Conservation (phyloP, 768 basidiomycete genomes). For the Psilocybe tampanensis region DNA sequence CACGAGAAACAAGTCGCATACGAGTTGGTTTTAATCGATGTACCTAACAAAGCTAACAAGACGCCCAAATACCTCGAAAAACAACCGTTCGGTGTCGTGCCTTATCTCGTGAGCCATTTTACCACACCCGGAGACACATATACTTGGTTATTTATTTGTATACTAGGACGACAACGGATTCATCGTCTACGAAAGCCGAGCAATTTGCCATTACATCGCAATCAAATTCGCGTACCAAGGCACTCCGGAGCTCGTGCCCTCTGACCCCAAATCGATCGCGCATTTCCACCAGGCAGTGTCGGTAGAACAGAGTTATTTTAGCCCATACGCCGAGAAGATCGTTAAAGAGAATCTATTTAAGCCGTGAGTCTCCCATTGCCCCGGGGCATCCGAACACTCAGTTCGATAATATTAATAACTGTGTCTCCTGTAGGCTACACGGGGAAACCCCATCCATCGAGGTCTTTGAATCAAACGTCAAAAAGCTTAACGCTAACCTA, state of each 20-base stretch:
- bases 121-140: too few relatives aligned
- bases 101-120: conserved; percentile 46
- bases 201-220: conserved; percentile 58
- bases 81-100: conserved; percentile 70
- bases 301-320: conserved; percentile 55
- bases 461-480: conserved; percentile 27
- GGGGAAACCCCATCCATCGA: conserved; percentile 22
- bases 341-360: conserved; percentile 56
- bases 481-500: conserved; percentile 37
- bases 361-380: conserved; percentile 38
- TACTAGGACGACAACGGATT: conserved; percentile 58
- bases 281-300: conserved; percentile 51
- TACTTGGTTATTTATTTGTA: conserved; percentile 23
- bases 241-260: conserved; percentile 51
- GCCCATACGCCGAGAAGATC: conserved; percentile 38
- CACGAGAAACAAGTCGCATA: conserved; percentile 61
- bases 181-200: conserved; percentile 60
- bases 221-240: conserved; percentile 54
- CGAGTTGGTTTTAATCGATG: conserved; percentile 46
- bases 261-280: conserved; percentile 39
- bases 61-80: conserved; percentile 37
- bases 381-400: neutral
- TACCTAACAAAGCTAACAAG: conserved; percentile 49
- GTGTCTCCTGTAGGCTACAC: conserved; percentile 5
- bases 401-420: neutral